These are phyloP conservation scores for Nemania sp. DNA, from an alignment of 2,329 filamentous ascomycete genomes.

Conservation along the genomic window DNA sequence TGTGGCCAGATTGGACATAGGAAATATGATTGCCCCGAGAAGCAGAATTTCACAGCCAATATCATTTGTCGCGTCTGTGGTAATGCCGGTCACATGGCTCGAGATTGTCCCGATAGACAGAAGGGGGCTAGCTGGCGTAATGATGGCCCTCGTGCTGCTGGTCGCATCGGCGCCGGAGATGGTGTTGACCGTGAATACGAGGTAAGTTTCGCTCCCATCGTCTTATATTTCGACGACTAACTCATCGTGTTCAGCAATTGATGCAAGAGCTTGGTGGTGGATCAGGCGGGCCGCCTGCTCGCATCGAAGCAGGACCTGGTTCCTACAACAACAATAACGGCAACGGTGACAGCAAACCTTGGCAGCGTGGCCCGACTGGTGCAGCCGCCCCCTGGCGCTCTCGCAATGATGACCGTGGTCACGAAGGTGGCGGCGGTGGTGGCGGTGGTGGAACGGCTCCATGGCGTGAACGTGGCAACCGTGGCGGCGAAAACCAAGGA, in stretches of 20 bases:
- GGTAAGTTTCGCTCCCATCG: slow-evolving; percentile 58
- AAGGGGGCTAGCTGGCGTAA: slow-evolving; percentile 92
- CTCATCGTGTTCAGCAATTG: slow-evolving; percentile 66
- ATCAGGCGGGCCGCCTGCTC: slow-evolving; percentile 67
- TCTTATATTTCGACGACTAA: slow-evolving; percentile 45
- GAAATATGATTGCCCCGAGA: slow-evolving; percentile 98
- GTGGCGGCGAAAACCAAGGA: slow-evolving; percentile 29
- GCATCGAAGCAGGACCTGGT: slow-evolving; percentile 83
- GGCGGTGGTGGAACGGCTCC: slow-evolving; percentile 54
- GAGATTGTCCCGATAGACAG: slow-evolving; percentile 94
- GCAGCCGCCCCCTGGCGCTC: slow-evolving; percentile 80
- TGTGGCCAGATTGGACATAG: slow-evolving; percentile 98
- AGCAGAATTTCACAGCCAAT: slow-evolving; percentile 97
- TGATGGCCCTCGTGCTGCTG: slow-evolving; percentile 60
- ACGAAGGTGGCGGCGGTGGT: slow-evolving; percentile 45
- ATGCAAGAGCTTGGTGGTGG: slow-evolving; percentile 95
- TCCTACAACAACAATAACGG: slow-evolving; percentile 55
- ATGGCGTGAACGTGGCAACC: slow-evolving; percentile 63
- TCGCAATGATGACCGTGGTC: slow-evolving; percentile 56
- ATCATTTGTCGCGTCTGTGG: slow-evolving; percentile 99
- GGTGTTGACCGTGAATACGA: slow-evolving; percentile 93
- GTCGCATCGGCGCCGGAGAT: slow-evolving; percentile 75
- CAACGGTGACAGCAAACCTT: slow-evolving; percentile 71
- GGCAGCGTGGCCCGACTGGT: slow-evolving; percentile 84
- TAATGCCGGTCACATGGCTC: slow-evolving; percentile 96